Base-by-base conservation (phyloP, 148 eudicot genomes). In the Vaccinium myrtillus region DNA sequence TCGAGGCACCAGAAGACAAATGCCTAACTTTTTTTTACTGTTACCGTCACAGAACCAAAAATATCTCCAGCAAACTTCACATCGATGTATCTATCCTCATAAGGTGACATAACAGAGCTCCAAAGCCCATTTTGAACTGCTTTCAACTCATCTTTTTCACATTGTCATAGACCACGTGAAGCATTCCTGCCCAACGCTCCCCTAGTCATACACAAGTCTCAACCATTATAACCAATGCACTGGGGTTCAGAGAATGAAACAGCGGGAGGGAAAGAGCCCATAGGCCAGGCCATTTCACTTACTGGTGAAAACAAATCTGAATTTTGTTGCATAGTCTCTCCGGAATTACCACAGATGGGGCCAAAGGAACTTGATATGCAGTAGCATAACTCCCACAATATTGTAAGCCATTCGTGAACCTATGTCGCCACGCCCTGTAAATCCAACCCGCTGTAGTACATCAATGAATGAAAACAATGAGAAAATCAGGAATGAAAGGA, bases 351-450 rank as follows among this genome's bases (percentile, higher is more conserved):
- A 85, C 97, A 25, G 99, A 94, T 70, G 98, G 98, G 58, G 88
- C 96, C 91, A 92, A 83, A 36, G 91, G 89, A 82, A 95, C 87
- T 74, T 90, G 89, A 78, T 87, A 85, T 54, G 94, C 89, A 86
- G 90, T 93, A 39, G 95, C 91, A 84, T 93, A 96, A 81, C 89
- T 92, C 87, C 92, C 88, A 83, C 32, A 30, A 30, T 30, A 87
- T 94, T 96, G 87, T 85, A 84, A 25, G 98, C 98, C 99, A 96
- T 96, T 71, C 90, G 91, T 9, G 97, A 92, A 88, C 99, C 99
- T 98, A 96, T 96, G 87, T 94, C 94, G 83, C 99, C 99, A 80
- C 94, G 90, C 81, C 99, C 99, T 84, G 94, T 89, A 83, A 96
- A 94, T 86, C 99, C 99, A 75, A 96, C 93, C 81, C 87, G 90